Evolutionary conservation across 2,329 filamentous ascomycete genomes (phyloP), one percentile per base, ranked within the genome.

Genomic region (Colletotrichum ledebouriae): DNA sequence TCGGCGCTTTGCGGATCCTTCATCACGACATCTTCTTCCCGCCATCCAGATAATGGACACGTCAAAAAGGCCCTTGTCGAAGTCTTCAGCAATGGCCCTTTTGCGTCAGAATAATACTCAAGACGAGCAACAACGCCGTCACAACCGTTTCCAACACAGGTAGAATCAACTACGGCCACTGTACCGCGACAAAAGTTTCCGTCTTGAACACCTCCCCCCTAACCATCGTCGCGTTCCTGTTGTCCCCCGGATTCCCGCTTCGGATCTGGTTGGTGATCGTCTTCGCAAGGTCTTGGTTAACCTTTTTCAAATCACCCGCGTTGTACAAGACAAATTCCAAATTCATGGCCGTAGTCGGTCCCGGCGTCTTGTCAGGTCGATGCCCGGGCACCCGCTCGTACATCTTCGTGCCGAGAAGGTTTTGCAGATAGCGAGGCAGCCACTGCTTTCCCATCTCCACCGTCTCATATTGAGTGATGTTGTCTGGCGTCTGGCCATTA

Each of bases 111-210:
- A 25, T 7, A 13, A 52, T 60, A 13, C 44, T 60, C 6, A 60
- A 7, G 4, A 75, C 70, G 73, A 78, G 69, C 17, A 77, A 68
- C 1, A 72, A 25, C 2, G 70, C 69, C 1, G 73, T 72, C 2
- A 73, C 13, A 9, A 73, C 11, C 4, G 71, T 70, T 53, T 73
- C 69, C 4, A 50, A 37, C 1, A 75, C 34, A 5, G 76, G 74
- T 7, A 77, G 57, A 25, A 73, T 72, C 6, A 77, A 65, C 77
- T 76, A 79, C 1, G 71, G 70, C 77, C 77, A 78, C 12, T 72
- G 71, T 9, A 78, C 75, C n/a, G 71, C 59, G 41, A 75, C 73
- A 33, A 73, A 78, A 4, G 73, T 75, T 66, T 75, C 73, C n/a
- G 52, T 62, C 9, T 63, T 47, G 37, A 66, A 74, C 1, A 73